Base-by-base conservation (phyloP, 495 filamentous ascomycete species). In the Aspergillus heteromorphus region DNA sequence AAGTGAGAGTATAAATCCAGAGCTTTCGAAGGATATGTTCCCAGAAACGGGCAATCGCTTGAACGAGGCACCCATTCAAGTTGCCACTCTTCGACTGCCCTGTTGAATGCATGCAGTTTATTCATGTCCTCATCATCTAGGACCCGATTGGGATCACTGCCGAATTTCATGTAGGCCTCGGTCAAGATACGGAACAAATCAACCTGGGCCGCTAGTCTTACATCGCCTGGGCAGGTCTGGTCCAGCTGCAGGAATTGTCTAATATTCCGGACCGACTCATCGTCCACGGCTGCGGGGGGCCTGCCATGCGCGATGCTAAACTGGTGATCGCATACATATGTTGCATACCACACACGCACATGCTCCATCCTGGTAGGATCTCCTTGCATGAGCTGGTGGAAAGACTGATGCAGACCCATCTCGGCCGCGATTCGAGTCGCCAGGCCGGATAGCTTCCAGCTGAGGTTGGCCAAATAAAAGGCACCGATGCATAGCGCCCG, bases 1-100 rank as follows among this genome's bases (percentile, higher is more conserved):
- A 75, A 75, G 51, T 74, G 63, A 60, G 73, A 73, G 53, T 77
- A 70, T 7, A 77, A 61, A 14, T 61, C 48, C 5, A 74, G 62
- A 1, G 69, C 73, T 51, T 75, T 72, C 1, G 63, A 62, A 6
- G 71, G 71, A 54, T 72, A 73, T 13, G 61, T 59, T 14, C 62
- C 65, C 10, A 75, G 57, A 34, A 51, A 57, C 6, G 55, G 45
- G 43, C 63, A 69, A 17, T 54, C 54, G 59, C 61, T 60, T 38
- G 60, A 62, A 47, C 60, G 57, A 25, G 59, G 59, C 40, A 58
- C 48, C 69, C 72, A 74, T 30, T 57, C 62, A 19, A 65, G 55
- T 19, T 66, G 48, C 73, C 73, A 76, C 10, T 63, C 55, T 29
- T 75, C 71, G 13, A 76, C 51, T 9, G 66, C 65, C 27, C 66